Conservation (phyloP, 176 grass and related monocot species). For the Avena sativa region DNA sequence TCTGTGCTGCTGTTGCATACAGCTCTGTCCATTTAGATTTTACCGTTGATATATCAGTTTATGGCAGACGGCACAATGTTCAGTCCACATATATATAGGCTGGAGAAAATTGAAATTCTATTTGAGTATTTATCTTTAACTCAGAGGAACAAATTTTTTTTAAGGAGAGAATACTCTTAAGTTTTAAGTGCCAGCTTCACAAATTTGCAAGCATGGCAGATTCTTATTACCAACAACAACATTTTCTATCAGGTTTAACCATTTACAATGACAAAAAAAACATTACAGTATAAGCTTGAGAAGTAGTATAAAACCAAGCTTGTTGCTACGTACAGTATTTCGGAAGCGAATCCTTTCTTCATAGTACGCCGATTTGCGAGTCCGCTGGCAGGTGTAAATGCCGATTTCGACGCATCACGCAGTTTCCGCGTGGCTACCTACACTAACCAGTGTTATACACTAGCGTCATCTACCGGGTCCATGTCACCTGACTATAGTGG, state of each 20-base stretch:
- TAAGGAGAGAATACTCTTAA: neutral
- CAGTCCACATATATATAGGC: neutral
- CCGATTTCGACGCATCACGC: no score
- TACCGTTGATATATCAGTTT: neutral
- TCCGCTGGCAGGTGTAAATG: no score
- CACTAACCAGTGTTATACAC: no score
- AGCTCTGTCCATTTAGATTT: neutral
- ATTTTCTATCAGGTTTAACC: neutral
- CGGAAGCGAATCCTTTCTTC: neutral
- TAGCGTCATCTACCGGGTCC: no score
- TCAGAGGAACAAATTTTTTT: neutral
- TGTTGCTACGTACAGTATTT: neutral
- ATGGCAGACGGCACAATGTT: neutral
- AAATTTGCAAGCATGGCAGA: slow-evolving; percentile 9
- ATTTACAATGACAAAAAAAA: neutral
- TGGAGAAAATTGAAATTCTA: neutral
- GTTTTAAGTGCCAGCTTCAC: neutral
- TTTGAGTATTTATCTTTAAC: neutral
- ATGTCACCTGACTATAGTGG: no score
- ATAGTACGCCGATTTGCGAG: no score
- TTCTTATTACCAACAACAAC: neutral
- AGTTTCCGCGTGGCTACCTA: no score
- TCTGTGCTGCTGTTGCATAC: neutral
- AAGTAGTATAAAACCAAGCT: slow-evolving; percentile 8
- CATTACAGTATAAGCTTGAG: neutral